Conservation (phyloP, 2,329 filamentous ascomycete species). For the Phaeosphaeria sp. region DNA sequence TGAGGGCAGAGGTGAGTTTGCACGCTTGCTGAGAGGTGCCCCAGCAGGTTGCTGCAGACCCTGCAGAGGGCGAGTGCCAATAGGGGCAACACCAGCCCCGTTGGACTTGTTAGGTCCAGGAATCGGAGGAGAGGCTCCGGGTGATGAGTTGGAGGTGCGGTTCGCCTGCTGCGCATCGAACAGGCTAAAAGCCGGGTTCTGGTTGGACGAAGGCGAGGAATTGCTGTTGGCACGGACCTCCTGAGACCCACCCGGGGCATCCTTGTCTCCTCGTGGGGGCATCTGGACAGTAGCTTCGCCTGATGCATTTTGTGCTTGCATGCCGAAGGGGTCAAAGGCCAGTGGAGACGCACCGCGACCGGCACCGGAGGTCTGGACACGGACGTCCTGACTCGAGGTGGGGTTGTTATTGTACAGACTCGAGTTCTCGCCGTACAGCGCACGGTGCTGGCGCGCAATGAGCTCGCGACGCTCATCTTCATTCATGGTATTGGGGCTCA, state of each 20-base stretch:
- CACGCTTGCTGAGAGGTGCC: constrained; percentile 74
- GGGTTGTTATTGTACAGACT: constrained; percentile 73
- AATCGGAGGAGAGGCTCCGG: constrained; percentile 79
- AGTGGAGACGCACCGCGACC: constrained; percentile 79
- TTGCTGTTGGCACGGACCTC: constrained; percentile 81
- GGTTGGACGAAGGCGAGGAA: constrained; percentile 78
- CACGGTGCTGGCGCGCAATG: constrained; percentile 93
- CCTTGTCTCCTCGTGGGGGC: constrained; percentile 54
- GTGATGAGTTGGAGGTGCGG: constrained; percentile 86
- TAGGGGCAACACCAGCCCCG: constrained; percentile 79
- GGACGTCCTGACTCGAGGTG: constrained; percentile 69
- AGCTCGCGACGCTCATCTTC: constrained; percentile 96
- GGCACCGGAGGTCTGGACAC: constrained; percentile 64
- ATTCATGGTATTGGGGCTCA: constrained; percentile 85
- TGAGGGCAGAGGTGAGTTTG: constrained; percentile 91
- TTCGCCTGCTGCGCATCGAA: constrained; percentile 68
- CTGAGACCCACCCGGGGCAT: constrained; percentile 56
- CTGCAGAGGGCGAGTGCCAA: constrained; percentile 83
- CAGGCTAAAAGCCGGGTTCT: constrained; percentile 55
- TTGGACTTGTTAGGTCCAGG: constrained; percentile 63
- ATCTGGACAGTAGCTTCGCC: constrained; percentile 62
- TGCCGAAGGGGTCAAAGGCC: constrained; percentile 73
- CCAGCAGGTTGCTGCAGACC: constrained; percentile 64
- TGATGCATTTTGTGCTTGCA: constrained; percentile 57
- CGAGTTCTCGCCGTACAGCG: constrained; percentile 80